Evolutionary conservation across 306 rosid species (phyloP).

Genomic region (Morella rubra): DNA sequence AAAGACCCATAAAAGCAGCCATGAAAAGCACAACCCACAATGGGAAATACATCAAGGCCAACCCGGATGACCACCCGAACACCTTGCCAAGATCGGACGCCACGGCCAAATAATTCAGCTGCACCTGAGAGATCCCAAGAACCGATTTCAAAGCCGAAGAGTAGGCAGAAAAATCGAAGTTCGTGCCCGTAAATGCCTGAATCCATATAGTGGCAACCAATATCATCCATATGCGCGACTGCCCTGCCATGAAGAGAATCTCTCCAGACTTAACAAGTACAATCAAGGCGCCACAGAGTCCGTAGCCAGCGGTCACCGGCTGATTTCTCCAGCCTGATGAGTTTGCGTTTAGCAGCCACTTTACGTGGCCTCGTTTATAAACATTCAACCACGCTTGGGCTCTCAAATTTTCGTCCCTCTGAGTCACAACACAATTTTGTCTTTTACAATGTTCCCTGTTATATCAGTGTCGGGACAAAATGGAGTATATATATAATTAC

Average conservation of each 20-base stretch:
- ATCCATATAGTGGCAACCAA: conserved; percentile 85
- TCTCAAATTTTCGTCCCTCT: too few relatives aligned
- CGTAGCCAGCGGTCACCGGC: too few relatives aligned
- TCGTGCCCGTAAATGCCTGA: conserved; percentile 90
- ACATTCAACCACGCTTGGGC: too few relatives aligned
- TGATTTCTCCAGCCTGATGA: not conserved
- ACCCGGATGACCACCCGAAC: conserved; percentile 88
- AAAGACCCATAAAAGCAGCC: conserved; percentile 69
- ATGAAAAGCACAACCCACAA: conserved; percentile 61
- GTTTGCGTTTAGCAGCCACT: too few relatives aligned
- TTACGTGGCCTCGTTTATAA: too few relatives aligned
- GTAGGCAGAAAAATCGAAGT: conserved; percentile 90
- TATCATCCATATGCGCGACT: conserved; percentile 86
- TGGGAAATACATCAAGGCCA: conserved; percentile 67
- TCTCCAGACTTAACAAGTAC: not conserved
- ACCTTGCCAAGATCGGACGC: conserved; percentile 84
- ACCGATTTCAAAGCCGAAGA: conserved; percentile 72
- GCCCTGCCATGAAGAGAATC: conserved; percentile 51
- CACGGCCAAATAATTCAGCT: conserved; percentile 73
- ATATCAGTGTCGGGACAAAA: too few relatives aligned
- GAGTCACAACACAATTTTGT: too few relatives aligned
- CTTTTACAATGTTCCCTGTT: too few relatives aligned
- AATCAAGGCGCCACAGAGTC: not conserved
- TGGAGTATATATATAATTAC: not conserved
- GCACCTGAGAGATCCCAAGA: conserved; percentile 67